Evolutionary conservation across 257 asterid genomes (phyloP).

Genomic region (Ligustrum vulgare): DNA sequence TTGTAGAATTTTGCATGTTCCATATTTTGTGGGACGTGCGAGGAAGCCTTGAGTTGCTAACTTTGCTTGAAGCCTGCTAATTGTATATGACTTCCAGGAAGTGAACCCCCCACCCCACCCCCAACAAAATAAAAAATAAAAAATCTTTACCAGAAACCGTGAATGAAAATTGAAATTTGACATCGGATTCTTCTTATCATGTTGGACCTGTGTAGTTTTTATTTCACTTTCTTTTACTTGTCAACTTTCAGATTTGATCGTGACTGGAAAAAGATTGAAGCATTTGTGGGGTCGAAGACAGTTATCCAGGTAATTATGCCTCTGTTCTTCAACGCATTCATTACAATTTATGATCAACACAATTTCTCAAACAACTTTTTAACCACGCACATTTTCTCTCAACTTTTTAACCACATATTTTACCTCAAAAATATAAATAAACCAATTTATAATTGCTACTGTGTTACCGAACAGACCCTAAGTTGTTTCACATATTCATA

Average conservation of each 20-base stretch:
- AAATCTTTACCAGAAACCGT: no score
- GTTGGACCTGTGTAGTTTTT: constrained; percentile 1
- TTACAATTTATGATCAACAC: no score
- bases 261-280: constrained; percentile 89
- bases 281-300: constrained; percentile 78
- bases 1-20: neutral
- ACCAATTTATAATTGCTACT: no score
- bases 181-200: neutral
- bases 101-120: no score
- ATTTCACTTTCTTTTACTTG: constrained; percentile 6
- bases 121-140: no score
- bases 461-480: no score
- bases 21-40: neutral
- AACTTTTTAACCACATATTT: no score
- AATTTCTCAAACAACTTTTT: no score
- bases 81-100: neutral
- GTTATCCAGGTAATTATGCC: constrained; percentile 63
- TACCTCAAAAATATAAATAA: no score
- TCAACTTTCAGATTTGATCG: constrained; percentile 67
- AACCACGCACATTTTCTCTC: no score
- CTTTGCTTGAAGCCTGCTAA: neutral
- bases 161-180: neutral
- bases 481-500: neutral
- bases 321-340: no score
- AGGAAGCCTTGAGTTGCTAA: neutral